These are phyloP conservation scores for Suillus spraguei DNA, from an alignment of 768 basidiomycete species.

Conservation along the genomic window DNA sequence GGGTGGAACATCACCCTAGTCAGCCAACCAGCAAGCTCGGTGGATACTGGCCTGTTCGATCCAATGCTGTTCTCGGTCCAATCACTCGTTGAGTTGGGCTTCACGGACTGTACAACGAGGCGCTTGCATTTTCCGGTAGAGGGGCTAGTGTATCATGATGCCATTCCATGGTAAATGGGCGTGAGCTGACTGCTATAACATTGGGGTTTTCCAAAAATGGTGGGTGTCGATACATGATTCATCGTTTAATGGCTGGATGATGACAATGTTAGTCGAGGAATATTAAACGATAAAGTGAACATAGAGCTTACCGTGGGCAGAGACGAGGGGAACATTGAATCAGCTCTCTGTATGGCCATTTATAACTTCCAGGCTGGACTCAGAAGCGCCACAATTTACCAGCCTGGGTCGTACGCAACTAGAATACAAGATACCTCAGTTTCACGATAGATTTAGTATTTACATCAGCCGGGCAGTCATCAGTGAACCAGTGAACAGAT, in stretches of 20 bases:
- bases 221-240: background rate
- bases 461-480: background rate
- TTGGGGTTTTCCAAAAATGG: background rate
- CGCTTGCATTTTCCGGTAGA: conserved; percentile 25
- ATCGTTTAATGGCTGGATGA: background rate
- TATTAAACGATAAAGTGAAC: background rate
- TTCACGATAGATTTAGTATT: no score
- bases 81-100: conserved; percentile 5
- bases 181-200: conserved; percentile 25
- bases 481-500: background rate
- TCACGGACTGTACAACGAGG: conserved; percentile 27
- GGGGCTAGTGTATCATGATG: conserved; percentile 27
- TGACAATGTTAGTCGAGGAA: background rate
- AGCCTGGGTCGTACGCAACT: no score
- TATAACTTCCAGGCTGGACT: background rate
- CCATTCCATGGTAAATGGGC: conserved; percentile 15
- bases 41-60: conserved; percentile 1
- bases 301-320: background rate
- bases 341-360: background rate
- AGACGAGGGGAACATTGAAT: background rate
- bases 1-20: conserved; percentile 5
- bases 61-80: conserved; percentile 11
- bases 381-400: no score
- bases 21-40: conserved; percentile 24
- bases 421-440: no score